Percentiles rank a stretch among this genome's conserved stretches.
Conservation (phyloP, 306 rosid species). For the Dicorynia guianensis region DNA sequence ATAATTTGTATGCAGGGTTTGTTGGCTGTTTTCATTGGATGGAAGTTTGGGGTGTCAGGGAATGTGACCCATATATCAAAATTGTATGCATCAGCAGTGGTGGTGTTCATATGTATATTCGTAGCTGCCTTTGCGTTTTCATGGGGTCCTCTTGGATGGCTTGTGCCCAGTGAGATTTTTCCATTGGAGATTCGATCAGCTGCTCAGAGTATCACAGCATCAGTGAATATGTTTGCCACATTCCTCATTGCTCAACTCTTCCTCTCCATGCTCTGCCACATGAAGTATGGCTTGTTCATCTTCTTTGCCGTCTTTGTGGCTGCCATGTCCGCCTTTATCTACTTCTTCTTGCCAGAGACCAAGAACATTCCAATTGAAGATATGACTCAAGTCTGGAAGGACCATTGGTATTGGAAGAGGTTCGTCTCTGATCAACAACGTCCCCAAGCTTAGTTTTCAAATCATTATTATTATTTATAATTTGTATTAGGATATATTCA, state of each 20-base stretch:
- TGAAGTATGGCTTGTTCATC: slow-evolving; percentile 69
- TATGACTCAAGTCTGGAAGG: slow-evolving; percentile 59
- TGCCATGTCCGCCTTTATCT: slow-evolving; percentile 52
- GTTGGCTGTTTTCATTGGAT: too few species aligned
- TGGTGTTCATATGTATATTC: slow-evolving; percentile 62
- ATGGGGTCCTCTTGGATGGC: slow-evolving; percentile 76
- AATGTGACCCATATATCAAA: slow-evolving; percentile 40
- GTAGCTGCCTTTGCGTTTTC: slow-evolving; percentile 73
- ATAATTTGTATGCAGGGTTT: too few species aligned
- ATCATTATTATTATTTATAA: too few species aligned
- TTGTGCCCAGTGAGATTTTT: not conserved
- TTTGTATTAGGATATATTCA: not conserved
- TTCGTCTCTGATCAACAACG: slow-evolving; percentile 28
- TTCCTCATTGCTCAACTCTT: slow-evolving; percentile 62
- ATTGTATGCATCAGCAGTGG: slow-evolving; percentile 70
- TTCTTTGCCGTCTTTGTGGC: slow-evolving; percentile 60
- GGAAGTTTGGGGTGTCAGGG: too few species aligned
- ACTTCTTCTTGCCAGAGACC: slow-evolving; percentile 64
- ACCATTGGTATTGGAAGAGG: slow-evolving; percentile 66
- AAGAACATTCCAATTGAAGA: slow-evolving; percentile 69
- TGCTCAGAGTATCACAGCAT: slow-evolving; percentile 62
- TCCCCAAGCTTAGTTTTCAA: too few species aligned
- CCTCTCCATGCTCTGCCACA: slow-evolving; percentile 61
- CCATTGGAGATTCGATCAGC: slow-evolving; percentile 64
- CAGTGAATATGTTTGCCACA: slow-evolving; percentile 67